A percentile compares a stretch with the other conserved stretches of the same genome.
These are phyloP conservation scores for Podospora comata DNA, from an alignment of 495 filamentous ascomycete species.

Conservation along the genomic window DNA sequence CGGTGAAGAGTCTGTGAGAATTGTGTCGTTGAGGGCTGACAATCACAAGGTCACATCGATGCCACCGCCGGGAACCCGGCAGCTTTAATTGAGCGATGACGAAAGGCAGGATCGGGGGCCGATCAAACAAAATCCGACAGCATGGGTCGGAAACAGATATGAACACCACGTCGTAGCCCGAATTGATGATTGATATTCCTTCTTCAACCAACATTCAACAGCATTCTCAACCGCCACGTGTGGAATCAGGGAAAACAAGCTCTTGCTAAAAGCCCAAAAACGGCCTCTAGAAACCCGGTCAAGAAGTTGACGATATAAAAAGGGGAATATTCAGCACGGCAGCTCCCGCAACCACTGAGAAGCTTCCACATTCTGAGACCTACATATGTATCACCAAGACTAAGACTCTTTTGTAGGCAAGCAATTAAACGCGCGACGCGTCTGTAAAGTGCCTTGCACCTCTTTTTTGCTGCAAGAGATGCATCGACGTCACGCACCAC, in stretches of 20 bases:
- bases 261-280: neutral
- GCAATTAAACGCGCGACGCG: neutral
- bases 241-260: slow-evolving; percentile 1
- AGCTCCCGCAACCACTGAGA: neutral
- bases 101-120: neutral
- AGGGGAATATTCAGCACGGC: too few species aligned
- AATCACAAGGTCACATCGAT: neutral
- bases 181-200: too few species aligned
- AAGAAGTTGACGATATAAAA: too few species aligned
- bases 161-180: neutral
- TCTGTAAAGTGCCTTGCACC: neutral
- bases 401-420: neutral
- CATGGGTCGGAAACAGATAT: neutral
- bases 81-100: neutral
- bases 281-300: too few species aligned
- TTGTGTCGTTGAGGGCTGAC: neutral
- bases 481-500: neutral
- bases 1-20: neutral
- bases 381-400: neutral
- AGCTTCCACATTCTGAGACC: neutral
- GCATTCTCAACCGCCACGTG: neutral
- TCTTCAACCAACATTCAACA: neutral
- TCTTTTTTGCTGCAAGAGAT: neutral
- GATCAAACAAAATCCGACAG: slow-evolving; percentile 8
- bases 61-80: neutral